Base-by-base conservation (phyloP, 163 green algal genomes). In the Picocystis sp. region DNA sequence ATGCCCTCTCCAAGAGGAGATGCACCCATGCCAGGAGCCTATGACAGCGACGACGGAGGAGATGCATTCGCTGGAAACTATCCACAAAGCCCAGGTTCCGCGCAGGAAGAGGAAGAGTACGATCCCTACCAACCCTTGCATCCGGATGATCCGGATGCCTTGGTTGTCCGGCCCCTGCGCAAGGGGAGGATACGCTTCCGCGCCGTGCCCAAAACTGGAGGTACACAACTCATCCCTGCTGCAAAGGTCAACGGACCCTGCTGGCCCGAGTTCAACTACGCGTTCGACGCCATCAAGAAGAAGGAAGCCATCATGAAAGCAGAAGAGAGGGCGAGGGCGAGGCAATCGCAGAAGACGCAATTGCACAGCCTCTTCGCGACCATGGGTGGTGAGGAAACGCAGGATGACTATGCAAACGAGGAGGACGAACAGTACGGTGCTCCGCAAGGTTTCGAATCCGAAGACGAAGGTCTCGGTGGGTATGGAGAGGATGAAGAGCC, bases 51-150 rank as follows among this genome's bases (percentile, higher is more conserved):
- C 12, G 17, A 17, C 14, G 51, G 9, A 23, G 22, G 22, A 17
- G 51, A 22, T 53, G 22, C 24, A 23, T 22, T 10, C 17, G 14
- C 34, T 9, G 51, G 34, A 11, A 42, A 52, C 23, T 22, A 8
- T 25, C 48, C 48, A 5, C 8, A 21, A 55, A 21, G 19, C 22
- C 35, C 51, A 34, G 51, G n/a, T 12, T 44, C 35, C 5, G 35
- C 6, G 17, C 43, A 58, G 12, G 53, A 60, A 6, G 53, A 60
- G 2, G 54, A 61, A 35, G 45, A 61, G 17, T 25, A 55, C 17
- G 54, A 61, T 34, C 44, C 54, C 3, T 61, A 33, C 29, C 25
- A 21, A 8, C 54, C 54, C 15, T 47, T 61, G 44, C 45, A 61
- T 34, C 54, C 54, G 2, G 12, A 43, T 17, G 43, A 61, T 14